A percentile compares a stretch with the other conserved stretches of the same genome.
These are phyloP conservation scores for Ceratobasidium sp. DNA, from an alignment of 1,284 basidiomycete species.

Conservation along the genomic window DNA sequence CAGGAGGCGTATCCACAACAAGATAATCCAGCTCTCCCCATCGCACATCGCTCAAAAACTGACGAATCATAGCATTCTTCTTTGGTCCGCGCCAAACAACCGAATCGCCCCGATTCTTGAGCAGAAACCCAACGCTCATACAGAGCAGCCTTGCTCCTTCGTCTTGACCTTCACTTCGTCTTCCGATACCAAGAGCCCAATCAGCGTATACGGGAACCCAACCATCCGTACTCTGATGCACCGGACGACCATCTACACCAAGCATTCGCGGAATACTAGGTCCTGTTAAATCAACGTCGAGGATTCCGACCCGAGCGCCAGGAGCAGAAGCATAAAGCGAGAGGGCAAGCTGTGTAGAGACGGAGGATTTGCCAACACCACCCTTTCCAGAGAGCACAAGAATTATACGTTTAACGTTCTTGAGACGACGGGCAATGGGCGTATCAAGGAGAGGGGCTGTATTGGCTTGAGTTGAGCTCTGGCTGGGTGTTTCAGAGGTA, in stretches of 20 bases:
- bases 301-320: slow-evolving; percentile 79
- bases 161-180: slow-evolving; percentile 66
- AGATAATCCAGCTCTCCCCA: slow-evolving; percentile 98
- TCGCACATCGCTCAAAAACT: slow-evolving; percentile 95
- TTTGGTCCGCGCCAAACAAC: slow-evolving; percentile 99
- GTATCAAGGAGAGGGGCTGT: slow-evolving; percentile 56
- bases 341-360: slow-evolving; percentile 85
- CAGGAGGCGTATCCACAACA: slow-evolving; percentile 97
- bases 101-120: slow-evolving; percentile 90
- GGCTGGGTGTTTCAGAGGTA: neutral
- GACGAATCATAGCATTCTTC: slow-evolving; percentile 99
- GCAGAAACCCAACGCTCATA: slow-evolving; percentile 97
- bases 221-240: slow-evolving; percentile 93
- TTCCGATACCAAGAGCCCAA: too few species aligned
- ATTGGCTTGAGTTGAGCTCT: neutral
- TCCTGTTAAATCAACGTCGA: slow-evolving; percentile 97
- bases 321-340: too few species aligned
- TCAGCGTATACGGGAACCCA: slow-evolving; percentile 96
- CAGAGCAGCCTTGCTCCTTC: slow-evolving; percentile 78
- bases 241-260: slow-evolving; percentile 86
- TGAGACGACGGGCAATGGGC: slow-evolving; percentile 73
- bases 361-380: slow-evolving; percentile 97
- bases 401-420: slow-evolving; percentile 84
- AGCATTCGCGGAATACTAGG: slow-evolving; percentile 98
- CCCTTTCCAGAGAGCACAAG: slow-evolving; percentile 97